Base-by-base conservation (phyloP, 441 rosid genomes). In the Gossypium aridum region DNA sequence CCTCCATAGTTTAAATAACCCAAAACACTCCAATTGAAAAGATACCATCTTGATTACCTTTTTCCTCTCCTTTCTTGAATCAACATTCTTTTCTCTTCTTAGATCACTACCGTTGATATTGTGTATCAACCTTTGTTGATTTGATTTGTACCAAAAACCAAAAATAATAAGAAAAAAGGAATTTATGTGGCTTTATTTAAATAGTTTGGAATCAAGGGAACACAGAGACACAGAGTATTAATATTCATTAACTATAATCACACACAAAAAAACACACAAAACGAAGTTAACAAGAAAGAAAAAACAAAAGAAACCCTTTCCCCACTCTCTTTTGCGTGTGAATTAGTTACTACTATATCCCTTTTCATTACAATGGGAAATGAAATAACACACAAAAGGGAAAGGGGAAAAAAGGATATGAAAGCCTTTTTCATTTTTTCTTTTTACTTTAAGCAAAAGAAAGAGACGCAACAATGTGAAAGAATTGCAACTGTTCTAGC, bases 381-480 rank as follows among this genome's bases (percentile, higher is more conserved):
- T 54, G 16, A 47, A 68, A 3, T 54, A 39, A 16, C 56, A 63
- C 68, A 49, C 70, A 76, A 74, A 73, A 25, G 25, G 10, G 45
- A 12, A 5, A 71, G 19, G 7, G 20, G 7, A 14, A 12, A 5
- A 57, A 28, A 16, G 19, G 12, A 14, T 19, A 39, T 23, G 61
- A 60, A 20, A 7, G 26, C 17, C 47, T 53, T 53, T 53, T 61
- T 60, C 13, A 5, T 51, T 22, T 14, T 68, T 10, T 17, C 43
- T 28, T 67, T 23, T 7, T 4, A 7, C 60, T 17, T 57, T 76
- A 84, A 53, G 81, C 83, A 70, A 86, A 74, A 73, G 96, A 88
- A 56, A 95, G 91, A 4, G 97, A 95, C 4, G 97, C 97, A 25
- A 92, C 97, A 9, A 95, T 90, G 72, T 95, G 99, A 63, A 79